phyloP scores from a whole-genome alignment of 352 stramenopile genomes.

The Halophytophthora polymorphica region DNA sequence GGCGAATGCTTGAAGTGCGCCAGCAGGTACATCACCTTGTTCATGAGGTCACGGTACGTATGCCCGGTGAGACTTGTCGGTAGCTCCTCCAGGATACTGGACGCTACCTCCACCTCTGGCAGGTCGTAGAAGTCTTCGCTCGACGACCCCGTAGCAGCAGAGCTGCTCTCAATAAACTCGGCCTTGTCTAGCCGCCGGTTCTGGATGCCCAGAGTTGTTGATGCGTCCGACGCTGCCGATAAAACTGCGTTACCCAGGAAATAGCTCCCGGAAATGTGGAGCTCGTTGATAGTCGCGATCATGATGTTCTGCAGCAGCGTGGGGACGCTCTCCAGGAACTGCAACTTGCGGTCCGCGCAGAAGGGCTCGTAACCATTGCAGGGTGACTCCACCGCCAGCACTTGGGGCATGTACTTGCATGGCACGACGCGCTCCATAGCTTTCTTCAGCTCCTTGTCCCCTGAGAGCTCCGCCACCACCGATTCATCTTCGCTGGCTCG shows the following conservation, averaged over 20 bases:
- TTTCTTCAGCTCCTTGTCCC: constrained; percentile 34
- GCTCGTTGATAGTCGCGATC: constrained; percentile 57
- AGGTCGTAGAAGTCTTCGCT: constrained; percentile 26
- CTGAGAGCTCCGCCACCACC: constrained; percentile 19
- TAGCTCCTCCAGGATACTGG: constrained; percentile 52
- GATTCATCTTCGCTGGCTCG: constrained; percentile 7
- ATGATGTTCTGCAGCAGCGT: constrained; percentile 62
- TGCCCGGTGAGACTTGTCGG: constrained; percentile 61
- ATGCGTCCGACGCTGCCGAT: background rate
- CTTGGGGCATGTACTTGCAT: constrained; percentile 44
- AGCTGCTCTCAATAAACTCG: constrained; percentile 38
- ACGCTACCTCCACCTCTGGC: constrained; percentile 25
- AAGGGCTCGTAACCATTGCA: constrained; percentile 37
- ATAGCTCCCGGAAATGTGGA: constrained; percentile 29
- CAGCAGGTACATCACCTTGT: constrained; percentile 62
- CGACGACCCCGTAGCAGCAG: constrained; percentile 7
- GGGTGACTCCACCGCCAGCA: constrained; percentile 46
- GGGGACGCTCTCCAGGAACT: constrained; percentile 55
- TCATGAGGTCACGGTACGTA: constrained; percentile 59
- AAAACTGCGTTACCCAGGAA: constrained; percentile 23
- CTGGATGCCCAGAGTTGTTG: constrained; percentile 10
- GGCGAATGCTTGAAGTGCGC: constrained; percentile 66
- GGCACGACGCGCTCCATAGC: constrained; percentile 32
- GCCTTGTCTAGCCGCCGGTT: constrained; percentile 34
- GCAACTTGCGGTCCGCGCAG: constrained; percentile 40